Conservation (phyloP, 2,329 filamentous ascomycete genomes). For the Monilinia vaccinii-corymbosi region DNA sequence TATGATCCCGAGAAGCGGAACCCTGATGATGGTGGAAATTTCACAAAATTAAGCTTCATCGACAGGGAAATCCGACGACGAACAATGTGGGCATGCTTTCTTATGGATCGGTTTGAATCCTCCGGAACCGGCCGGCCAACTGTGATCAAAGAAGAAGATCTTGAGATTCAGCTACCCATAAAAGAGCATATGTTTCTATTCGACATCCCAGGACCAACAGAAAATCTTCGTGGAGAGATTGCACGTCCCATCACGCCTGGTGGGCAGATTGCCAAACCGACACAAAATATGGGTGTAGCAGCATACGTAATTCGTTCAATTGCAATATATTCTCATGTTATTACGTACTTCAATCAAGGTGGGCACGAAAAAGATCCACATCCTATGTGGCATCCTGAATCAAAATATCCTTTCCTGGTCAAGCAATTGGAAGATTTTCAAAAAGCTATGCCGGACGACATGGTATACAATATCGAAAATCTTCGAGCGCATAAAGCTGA, state of each 20-base stretch:
- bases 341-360: slow-evolving; percentile 83
- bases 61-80: slow-evolving; percentile 87
- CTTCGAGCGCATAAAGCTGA: slow-evolving; percentile 77
- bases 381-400: slow-evolving; percentile 76
- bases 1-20: slow-evolving; percentile 64
- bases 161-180: slow-evolving; percentile 83
- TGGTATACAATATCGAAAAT: slow-evolving; percentile 76
- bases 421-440: slow-evolving; percentile 64
- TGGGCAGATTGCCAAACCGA: slow-evolving; percentile 56
- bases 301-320: slow-evolving; percentile 83
- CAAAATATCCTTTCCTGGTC: slow-evolving; percentile 62
- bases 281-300: slow-evolving; percentile 86
- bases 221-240: slow-evolving; percentile 66
- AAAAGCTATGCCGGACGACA: slow-evolving; percentile 54
- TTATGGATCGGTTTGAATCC: slow-evolving; percentile 97
- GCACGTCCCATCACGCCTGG: slow-evolving; percentile 53
- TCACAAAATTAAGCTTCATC: slow-evolving; percentile 69
- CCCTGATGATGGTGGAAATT: slow-evolving; percentile 29
- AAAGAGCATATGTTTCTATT: slow-evolving; percentile 85
- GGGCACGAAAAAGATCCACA: slow-evolving; percentile 70
- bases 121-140: slow-evolving; percentile 88
- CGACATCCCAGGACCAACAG: slow-evolving; percentile 81
- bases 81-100: slow-evolving; percentile 96
- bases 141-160: slow-evolving; percentile 80
- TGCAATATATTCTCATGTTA: slow-evolving; percentile 80